A percentile compares a stretch with the other conserved stretches of the same genome.
These are phyloP conservation scores for Hemileccinum impolitum DNA, from an alignment of 768 basidiomycete species.

Conservation along the genomic window DNA sequence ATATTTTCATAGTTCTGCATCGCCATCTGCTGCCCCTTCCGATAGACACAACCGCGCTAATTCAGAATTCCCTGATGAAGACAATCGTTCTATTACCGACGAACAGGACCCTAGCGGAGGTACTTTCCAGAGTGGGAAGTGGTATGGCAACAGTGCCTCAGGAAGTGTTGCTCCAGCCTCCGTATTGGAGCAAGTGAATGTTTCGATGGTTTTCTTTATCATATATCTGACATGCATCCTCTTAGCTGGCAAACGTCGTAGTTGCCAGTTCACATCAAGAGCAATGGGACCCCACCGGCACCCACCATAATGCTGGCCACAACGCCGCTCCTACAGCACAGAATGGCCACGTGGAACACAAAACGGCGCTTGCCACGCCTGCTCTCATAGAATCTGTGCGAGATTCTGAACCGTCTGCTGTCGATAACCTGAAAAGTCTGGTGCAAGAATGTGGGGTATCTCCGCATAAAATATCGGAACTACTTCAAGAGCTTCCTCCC, in stretches of 20 bases:
- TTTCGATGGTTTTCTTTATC: slow-evolving; percentile 14
- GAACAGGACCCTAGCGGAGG: slow-evolving; percentile 76
- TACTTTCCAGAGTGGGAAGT: slow-evolving; percentile 78
- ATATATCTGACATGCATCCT: slow-evolving; percentile 19
- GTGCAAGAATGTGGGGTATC: slow-evolving; percentile 92
- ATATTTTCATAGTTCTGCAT: slow-evolving; percentile 48
- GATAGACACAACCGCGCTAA: slow-evolving; percentile 43
- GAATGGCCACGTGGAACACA: slow-evolving; percentile 27
- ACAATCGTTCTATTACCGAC: slow-evolving; percentile 66
- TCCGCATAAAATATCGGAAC: slow-evolving; percentile 85
- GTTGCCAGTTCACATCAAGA: slow-evolving; percentile 37
- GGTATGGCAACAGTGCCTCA: slow-evolving; percentile 81
- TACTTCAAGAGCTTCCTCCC: slow-evolving; percentile 85
- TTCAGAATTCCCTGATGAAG: slow-evolving; percentile 57
- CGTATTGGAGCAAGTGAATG: slow-evolving; percentile 72
- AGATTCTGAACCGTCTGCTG: slow-evolving; percentile 51
- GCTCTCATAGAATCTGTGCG: slow-evolving; percentile 40
- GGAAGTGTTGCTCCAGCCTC: slow-evolving; percentile 80
- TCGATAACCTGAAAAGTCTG: slow-evolving; percentile 79
- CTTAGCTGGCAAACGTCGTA: slow-evolving; percentile 53
- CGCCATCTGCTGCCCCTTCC: slow-evolving; percentile 30
- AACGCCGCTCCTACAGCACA: slow-evolving; percentile 10
- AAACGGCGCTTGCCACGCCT: slow-evolving; percentile 26
- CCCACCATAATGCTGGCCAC: slow-evolving; percentile 13
- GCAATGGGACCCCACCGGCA: slow-evolving; percentile 20